phyloP scores from a whole-genome alignment of 148 eudicot genomes.

The Rhododendron mucronatum region DNA sequence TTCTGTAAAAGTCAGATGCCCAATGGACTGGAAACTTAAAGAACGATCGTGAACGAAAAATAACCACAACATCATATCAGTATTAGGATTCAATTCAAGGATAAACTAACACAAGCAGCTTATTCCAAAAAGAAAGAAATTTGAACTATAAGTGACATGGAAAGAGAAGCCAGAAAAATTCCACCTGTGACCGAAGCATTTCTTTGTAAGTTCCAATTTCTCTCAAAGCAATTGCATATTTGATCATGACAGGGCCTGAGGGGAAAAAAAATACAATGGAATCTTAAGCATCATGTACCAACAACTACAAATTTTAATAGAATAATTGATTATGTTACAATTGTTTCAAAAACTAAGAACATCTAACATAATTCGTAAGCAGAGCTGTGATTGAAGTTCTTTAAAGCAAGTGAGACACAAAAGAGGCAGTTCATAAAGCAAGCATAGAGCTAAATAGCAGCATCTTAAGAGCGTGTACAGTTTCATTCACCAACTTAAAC shows the following conservation, averaged over 20 bases:
- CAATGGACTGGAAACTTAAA: conserved; percentile 6
- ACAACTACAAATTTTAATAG: not conserved
- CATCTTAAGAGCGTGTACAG: not conserved
- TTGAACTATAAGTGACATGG: not conserved
- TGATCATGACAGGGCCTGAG: conserved; percentile 82
- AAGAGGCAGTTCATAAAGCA: not conserved
- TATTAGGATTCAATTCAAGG: not conserved
- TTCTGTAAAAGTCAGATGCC: not conserved
- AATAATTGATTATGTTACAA: not conserved
- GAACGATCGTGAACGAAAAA: not conserved
- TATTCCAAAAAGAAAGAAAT: not conserved
- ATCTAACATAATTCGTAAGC: not conserved
- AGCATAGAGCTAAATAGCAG: not conserved
- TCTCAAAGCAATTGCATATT: conserved; percentile 71
- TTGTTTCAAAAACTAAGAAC: not conserved
- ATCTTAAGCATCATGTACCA: not conserved
- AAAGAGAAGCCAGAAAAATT: conserved; percentile 6
- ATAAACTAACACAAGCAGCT: not conserved
- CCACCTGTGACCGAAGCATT: conserved; percentile 78
- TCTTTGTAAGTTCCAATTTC: conserved; percentile 93
- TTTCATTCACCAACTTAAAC: conserved; percentile 6
- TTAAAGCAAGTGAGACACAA: not conserved
- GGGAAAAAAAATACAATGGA: not conserved
- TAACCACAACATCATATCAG: not conserved
- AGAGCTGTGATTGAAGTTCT: not conserved